phyloP scores from a whole-genome alignment of 164 flowering plant genomes.

The Chimonanthus salicifolius region DNA sequence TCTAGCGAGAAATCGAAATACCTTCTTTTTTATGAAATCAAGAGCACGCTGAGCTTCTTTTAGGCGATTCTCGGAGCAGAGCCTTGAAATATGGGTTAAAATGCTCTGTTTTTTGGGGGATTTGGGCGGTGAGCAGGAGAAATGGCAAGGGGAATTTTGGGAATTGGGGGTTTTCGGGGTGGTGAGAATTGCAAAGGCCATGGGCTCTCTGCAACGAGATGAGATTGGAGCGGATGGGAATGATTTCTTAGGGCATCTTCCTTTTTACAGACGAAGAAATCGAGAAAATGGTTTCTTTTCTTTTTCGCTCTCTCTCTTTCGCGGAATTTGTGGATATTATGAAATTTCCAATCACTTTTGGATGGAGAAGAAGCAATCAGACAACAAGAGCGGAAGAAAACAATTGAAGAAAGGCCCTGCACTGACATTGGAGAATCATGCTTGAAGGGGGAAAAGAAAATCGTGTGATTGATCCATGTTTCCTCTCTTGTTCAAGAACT shows the following conservation, averaged over 20 bases:
- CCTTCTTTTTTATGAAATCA: conserved; percentile 3
- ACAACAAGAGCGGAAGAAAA: neutral
- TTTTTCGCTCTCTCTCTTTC: neutral
- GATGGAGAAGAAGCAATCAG: neutral
- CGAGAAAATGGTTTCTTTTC: neutral
- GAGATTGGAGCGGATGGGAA: neutral
- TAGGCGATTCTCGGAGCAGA: conserved; percentile 9
- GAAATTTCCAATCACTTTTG: neutral
- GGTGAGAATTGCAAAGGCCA: conserved; percentile 14
- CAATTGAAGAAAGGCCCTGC: no score
- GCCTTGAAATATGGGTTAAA: neutral
- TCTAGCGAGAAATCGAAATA: neutral
- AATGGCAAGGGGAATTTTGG: neutral
- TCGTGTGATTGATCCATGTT: no score
- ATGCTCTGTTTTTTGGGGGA: neutral
- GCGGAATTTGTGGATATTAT: neutral
- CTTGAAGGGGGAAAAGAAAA: no score
- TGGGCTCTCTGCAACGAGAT: conserved; percentile 2
- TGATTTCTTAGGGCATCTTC: neutral
- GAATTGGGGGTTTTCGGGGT: conserved; percentile 5
- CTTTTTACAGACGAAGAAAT: neutral
- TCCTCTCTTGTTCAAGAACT: no score
- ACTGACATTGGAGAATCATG: no score
- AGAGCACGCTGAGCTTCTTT: conserved; percentile 10
- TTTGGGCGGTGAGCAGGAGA: neutral